These are phyloP conservation scores for Eragrostis nindensis DNA, from an alignment of 176 grass and related monocot genomes.

Conservation along the genomic window DNA sequence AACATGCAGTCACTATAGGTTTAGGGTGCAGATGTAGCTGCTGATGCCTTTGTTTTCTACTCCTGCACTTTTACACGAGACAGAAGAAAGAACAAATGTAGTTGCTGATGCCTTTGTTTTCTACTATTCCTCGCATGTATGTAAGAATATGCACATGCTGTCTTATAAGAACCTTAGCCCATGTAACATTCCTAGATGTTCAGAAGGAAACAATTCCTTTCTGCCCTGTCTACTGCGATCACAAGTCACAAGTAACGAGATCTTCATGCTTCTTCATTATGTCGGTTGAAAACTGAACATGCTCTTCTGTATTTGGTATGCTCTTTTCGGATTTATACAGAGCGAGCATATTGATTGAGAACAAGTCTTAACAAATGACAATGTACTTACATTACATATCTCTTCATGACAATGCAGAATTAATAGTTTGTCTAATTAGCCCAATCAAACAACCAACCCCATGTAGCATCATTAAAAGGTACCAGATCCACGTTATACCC, in stretches of 20 bases:
- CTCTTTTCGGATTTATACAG: neutral
- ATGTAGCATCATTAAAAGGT: neutral
- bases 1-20: neutral
- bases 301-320: too few species aligned
- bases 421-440: neutral
- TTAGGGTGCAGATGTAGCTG: neutral
- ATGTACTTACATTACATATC: neutral
- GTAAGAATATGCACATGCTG: neutral
- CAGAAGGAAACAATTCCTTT: neutral
- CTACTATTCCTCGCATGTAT: neutral
- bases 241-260: neutral
- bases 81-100: constrained; percentile 5
- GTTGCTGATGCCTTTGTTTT: neutral
- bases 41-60: too few species aligned
- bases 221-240: neutral
- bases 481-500: neutral
- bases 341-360: constrained; percentile 5
- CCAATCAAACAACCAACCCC: neutral
- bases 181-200: constrained; percentile 7
- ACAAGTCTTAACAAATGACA: neutral
- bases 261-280: neutral
- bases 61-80: too few species aligned
- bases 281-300: neutral
- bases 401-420: neutral
- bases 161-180: neutral